Evolutionary conservation across 2,329 filamentous ascomycete species (phyloP).

Genomic region (Fusarium sp.): DNA sequence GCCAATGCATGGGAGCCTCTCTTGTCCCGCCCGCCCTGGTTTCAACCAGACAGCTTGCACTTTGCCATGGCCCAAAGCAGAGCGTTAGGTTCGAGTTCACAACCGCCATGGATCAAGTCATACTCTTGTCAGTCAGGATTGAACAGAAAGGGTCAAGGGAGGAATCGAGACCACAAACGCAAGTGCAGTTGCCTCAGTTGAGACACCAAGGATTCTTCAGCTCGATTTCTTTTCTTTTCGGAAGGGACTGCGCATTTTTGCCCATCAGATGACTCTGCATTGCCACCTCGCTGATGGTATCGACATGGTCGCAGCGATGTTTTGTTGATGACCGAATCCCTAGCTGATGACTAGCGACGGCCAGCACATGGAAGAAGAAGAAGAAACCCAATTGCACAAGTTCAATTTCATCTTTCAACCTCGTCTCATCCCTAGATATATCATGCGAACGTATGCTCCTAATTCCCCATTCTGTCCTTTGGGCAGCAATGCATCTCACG

Average conservation of each 20-base stretch:
- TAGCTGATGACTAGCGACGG: not conserved
- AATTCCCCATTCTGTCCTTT: constrained; percentile 6
- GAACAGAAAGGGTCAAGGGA: not conserved
- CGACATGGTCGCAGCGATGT: not conserved
- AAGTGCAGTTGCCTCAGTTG: constrained; percentile 13
- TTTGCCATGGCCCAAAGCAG: not conserved
- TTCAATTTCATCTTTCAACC: not conserved
- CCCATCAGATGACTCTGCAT: constrained; percentile 19
- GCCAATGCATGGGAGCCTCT: constrained; percentile 9
- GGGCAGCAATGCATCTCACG: constrained; percentile 34
- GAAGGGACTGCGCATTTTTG: constrained; percentile 8
- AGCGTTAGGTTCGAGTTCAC: not conserved
- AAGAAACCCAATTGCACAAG: constrained; percentile 5
- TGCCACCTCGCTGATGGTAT: not conserved
- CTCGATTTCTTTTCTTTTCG: constrained; percentile 1
- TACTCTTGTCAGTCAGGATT: constrained; percentile 26
- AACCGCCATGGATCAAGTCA: constrained; percentile 12
- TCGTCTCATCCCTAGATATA: constrained; percentile 19
- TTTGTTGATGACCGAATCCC: not conserved
- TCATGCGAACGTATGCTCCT: not conserved
- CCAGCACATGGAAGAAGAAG: not conserved
- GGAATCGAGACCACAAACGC: constrained; percentile 13
- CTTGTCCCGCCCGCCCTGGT: constrained; percentile 24
- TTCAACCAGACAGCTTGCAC: constrained; percentile 5
- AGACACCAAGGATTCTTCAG: constrained; percentile 14